These are phyloP conservation scores for Aspergillus pseudoviridinutans DNA, from an alignment of 2,329 filamentous ascomycete genomes.

Conservation along the genomic window DNA sequence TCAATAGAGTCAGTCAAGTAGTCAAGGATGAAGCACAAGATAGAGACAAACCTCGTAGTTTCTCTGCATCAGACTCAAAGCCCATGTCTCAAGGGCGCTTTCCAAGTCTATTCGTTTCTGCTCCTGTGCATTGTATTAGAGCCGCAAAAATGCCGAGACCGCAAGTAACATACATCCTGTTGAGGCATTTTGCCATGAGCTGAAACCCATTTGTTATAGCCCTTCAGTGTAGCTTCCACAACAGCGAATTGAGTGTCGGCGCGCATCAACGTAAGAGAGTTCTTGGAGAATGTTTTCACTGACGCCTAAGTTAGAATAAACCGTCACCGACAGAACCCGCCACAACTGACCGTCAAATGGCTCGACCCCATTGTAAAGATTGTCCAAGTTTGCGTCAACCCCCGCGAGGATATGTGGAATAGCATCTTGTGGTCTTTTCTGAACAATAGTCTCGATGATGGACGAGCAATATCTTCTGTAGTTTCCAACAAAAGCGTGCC, in stretches of 20 bases:
- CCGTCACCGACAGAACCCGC: background rate
- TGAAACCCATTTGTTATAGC: conserved; percentile 75
- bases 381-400: conserved; percentile 68
- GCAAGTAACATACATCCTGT: conserved; percentile 37
- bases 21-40: background rate
- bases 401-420: conserved; percentile 80
- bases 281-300: conserved; percentile 39
- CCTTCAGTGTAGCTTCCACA: conserved; percentile 82
- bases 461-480: conserved; percentile 87
- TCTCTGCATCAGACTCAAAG: conserved; percentile 37
- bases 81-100: conserved; percentile 39
- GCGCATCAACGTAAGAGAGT: conserved; percentile 51
- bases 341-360: conserved; percentile 59
- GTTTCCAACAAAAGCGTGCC: conserved; percentile 92
- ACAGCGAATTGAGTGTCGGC: conserved; percentile 88
- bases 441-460: conserved; percentile 81
- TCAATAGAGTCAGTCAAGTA: background rate
- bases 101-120: conserved; percentile 38
- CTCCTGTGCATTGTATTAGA: conserved; percentile 21
- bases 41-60: conserved; percentile 34
- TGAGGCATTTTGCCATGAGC: conserved; percentile 50
- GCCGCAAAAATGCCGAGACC: background rate
- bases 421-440: conserved; percentile 76
- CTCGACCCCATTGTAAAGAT: conserved; percentile 68
- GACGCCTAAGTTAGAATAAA: conserved; percentile 2